Base-by-base conservation (phyloP, 2,329 filamentous ascomycete species). In the Pseudogymnoascus sp. region DNA sequence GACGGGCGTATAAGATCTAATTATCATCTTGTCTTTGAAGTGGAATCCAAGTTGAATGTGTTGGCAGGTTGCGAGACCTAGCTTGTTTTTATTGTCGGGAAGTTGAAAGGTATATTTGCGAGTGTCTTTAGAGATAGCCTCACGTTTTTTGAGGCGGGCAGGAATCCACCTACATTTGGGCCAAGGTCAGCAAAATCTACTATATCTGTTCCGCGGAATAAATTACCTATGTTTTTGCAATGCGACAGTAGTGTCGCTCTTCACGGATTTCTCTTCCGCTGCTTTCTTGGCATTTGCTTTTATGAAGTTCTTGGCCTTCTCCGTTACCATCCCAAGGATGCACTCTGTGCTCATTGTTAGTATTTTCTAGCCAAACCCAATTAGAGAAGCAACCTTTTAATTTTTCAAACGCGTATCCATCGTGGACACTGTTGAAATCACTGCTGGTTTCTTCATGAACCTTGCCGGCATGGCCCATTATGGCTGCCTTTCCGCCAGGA, bases 31-130 rank as follows among this genome's bases (percentile, higher is more conserved):
- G 66, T 83, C 81, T 44, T 73, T 69, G 64, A 83, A 73, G 64
- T 84, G 81, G 67, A 83, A 82, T 2, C 81, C 82, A 7, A 84
- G 65, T 62, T 82, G 76, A 21, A 84, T 70, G 66, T 84, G 81
- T 68, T 84, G 79, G 62, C 81, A 80, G 0, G 79, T 83, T 14
- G 75, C 75, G 0, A 83, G 70, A 0, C 81, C 80, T 0, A 84
- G 74, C 5, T 75, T 71, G n/a, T 73, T 73, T 34, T 56, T 56
- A 18, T 67, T 69, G 0, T 74, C 69, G 0, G 78, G 78, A 1
- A 82, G 74, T 36, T 72, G 62, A 68, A 83, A 82, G 3, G 77
- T 81, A 71, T 82, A 82, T 12, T 70, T 68, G 5, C 74, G 68
- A 0, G 78, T 80, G 63, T 83, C 79, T 28, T 76, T 66, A 0